Percentiles rank a stretch among this genome's conserved stretches.
These are phyloP conservation scores for Penicillium vulpinum DNA, from an alignment of 2,329 filamentous ascomycete genomes.

Conservation along the genomic window DNA sequence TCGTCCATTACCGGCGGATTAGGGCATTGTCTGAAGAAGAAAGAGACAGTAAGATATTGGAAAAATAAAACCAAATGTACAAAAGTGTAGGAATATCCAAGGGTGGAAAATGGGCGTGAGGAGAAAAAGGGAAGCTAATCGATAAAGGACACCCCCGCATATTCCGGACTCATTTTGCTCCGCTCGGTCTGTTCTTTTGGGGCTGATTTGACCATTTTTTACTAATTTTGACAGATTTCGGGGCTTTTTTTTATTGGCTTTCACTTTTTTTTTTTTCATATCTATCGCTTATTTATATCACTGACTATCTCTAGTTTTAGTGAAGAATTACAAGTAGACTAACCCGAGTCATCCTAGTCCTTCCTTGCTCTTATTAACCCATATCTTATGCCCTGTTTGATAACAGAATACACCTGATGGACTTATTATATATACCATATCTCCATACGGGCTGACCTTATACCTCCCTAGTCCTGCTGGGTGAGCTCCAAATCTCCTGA, in stretches of 20 bases:
- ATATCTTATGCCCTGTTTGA: too few relatives aligned
- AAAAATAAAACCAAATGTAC: neutral
- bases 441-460: neutral
- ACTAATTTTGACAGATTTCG: neutral
- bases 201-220: too few relatives aligned
- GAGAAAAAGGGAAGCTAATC: conserved; percentile 7
- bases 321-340: too few relatives aligned
- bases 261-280: neutral
- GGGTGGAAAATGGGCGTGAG: neutral
- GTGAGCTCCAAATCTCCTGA: neutral
- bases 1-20: conserved; percentile 33
- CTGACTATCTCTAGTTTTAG: too few relatives aligned
- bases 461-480: neutral
- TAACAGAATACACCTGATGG: too few relatives aligned
- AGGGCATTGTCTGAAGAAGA: conserved; percentile 28
- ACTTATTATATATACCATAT: too few relatives aligned
- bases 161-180: neutral
- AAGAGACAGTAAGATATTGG: neutral
- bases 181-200: neutral
- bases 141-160: conserved; percentile 10
- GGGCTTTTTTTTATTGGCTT: neutral
- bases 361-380: too few relatives aligned
- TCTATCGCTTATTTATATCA: neutral
- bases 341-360: too few relatives aligned
- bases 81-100: neutral